Base-by-base conservation (phyloP, 225 moss, liverwort and hornwort genomes). In the Bryum argenteum region DNA sequence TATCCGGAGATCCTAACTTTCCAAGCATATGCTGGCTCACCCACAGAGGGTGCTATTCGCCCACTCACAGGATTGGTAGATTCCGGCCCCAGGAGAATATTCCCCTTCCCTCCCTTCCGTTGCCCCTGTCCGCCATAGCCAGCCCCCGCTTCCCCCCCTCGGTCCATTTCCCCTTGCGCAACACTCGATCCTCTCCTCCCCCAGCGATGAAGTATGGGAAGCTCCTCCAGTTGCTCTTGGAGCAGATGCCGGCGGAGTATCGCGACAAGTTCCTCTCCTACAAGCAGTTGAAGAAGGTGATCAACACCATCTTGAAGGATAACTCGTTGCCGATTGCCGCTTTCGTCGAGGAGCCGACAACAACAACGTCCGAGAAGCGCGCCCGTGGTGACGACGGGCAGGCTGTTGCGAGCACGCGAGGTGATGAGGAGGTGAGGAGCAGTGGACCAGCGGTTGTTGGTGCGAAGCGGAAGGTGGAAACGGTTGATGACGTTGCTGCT, bases 231-330 rank as follows among this genome's bases (percentile, higher is more conserved):
- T 22, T 77, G 76, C 60, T 79, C 24, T 18, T 82, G 74, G 86
- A 83, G 74, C 79, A 82, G 66, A 67, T 82, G 56, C 86, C 82
- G 14, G 73, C 54, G 54, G 86, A 86, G 66, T 86, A 77, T 51
- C 79, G 76, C 68, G 83, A 88, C 52, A 89, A 91, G 47, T 94
- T 91, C 57, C 24, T 94, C 58, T 82, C 82, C n/a, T 94, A 94
- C 52, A 94, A 94, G 81, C 88, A 82, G 76, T 55, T 94, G 81
- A 94, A 94, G 87, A 94, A 91, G 85, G 72, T 82, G 15, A 75
- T 94, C 50, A 94, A 94, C 53, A 54, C 79, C 6, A 71, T 91
- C 33, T 23, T 83, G n/a, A 58, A 66, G 37, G 42, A 81, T 4
- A 85, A 85, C 18, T 75, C 82, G 9, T 71, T 94, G 61, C 66